Percentiles rank a stretch among this genome's conserved stretches.
These are phyloP conservation scores for Kwoniella dejecticola DNA, from an alignment of 768 basidiomycete species.

Conservation along the genomic window DNA sequence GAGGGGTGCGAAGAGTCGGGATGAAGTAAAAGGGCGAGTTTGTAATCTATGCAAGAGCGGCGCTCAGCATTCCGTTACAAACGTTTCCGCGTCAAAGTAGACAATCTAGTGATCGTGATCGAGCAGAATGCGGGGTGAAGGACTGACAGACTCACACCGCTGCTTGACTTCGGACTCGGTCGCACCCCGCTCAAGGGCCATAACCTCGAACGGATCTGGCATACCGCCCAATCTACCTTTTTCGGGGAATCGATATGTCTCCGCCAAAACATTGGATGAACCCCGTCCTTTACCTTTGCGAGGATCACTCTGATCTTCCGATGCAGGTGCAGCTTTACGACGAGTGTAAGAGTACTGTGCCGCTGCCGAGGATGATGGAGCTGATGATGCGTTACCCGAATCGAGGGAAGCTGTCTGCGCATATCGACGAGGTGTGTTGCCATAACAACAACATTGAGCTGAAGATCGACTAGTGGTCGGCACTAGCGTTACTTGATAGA, in stretches of 20 bases:
- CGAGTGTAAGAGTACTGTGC: slow-evolving; percentile 2
- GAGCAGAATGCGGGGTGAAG: no score
- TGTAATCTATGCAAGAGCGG: slow-evolving; percentile 43
- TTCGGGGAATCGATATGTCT: slow-evolving; percentile 39
- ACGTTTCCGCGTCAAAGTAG: background rate
- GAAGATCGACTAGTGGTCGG: background rate
- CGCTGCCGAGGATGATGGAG: slow-evolving; percentile 2
- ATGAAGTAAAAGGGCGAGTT: slow-evolving; percentile 51
- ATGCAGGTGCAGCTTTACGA: background rate
- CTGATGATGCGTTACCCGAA: no score
- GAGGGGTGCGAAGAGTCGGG: slow-evolving; percentile 53
- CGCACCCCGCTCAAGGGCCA: slow-evolving; percentile 43
- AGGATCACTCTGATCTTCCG: background rate
- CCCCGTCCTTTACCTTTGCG: slow-evolving; percentile 21
- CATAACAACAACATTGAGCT: background rate
- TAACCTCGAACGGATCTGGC: slow-evolving; percentile 50
- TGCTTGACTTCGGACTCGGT: slow-evolving; percentile 42
- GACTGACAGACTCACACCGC: slow-evolving; percentile 51
- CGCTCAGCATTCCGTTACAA: background rate
- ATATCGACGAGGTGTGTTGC: background rate
- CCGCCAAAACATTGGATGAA: slow-evolving; percentile 9
- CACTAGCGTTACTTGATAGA: no score
- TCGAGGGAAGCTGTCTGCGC: slow-evolving; percentile 11
- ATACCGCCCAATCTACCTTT: slow-evolving; percentile 33
- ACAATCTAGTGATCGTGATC: no score